Evolutionary conservation across 495 filamentous ascomycete genomes (phyloP).

Genomic region (Lophiostoma macrostomum): DNA sequence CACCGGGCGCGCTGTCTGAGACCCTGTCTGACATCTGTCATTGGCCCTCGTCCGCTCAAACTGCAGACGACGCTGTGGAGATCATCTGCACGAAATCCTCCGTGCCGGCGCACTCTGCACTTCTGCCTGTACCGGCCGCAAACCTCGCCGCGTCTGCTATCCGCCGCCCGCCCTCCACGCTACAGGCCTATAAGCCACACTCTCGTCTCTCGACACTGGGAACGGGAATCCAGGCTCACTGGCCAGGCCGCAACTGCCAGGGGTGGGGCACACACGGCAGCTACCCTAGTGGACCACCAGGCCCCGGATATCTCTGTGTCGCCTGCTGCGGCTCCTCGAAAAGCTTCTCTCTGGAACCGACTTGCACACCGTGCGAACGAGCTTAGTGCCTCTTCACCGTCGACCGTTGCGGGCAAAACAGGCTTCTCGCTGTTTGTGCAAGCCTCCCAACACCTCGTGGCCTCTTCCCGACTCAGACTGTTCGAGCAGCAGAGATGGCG

Average conservation of each 20-base stretch:
- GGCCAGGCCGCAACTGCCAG: neutral
- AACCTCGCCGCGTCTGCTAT: constrained; percentile 11
- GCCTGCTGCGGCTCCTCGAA: constrained; percentile 33
- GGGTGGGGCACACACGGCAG: constrained; percentile 21
- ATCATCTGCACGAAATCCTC: constrained; percentile 58
- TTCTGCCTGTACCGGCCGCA: constrained; percentile 1
- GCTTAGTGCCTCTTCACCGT: neutral
- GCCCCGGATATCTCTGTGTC: constrained; percentile 29
- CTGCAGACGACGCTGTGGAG: constrained; percentile 42
- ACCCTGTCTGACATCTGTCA: constrained; percentile 50
- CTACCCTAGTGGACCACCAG: constrained; percentile 9
- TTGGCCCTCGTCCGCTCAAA: constrained; percentile 50
- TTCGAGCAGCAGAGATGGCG: constrained; percentile 61
- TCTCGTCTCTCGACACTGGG: neutral
- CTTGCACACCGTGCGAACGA: constrained; percentile 1
- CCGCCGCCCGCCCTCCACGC: constrained; percentile 11
- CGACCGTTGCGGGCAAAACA: constrained; percentile 10
- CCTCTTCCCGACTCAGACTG: constrained; percentile 2
- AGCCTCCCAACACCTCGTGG: constrained; percentile 14
- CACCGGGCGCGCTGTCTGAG: constrained; percentile 32
- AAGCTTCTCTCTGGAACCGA: constrained; percentile 19
- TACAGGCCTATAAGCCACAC: constrained; percentile 30
- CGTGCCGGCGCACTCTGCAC: constrained; percentile 33
- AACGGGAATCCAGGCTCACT: constrained; percentile 1
- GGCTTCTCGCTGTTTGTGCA: constrained; percentile 2